Evolutionary conservation across 2,329 filamentous ascomycete species (phyloP), one percentile per base, ranked within the genome.

Genomic region (Fusarium subtropicale): DNA sequence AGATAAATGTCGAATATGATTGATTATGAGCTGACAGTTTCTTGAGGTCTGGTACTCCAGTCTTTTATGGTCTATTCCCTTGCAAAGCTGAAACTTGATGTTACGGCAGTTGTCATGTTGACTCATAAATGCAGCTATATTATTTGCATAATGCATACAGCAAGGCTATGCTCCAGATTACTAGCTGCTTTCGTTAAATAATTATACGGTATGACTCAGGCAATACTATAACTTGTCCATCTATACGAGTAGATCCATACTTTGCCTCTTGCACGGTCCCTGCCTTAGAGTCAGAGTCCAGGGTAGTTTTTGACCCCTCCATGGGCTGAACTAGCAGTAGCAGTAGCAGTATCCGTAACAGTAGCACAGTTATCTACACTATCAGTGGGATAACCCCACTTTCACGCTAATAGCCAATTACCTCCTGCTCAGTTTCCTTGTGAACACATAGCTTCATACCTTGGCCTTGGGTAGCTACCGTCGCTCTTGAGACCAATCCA

Each of bases 371-470:
- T 20, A 45, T 13, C 16, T 45, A 30, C 4, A 30, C 18, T n/a
- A n/a, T 5, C 18, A 12, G 13, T 20, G n/a, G n/a, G 33, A 30
- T 41, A 41, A 15, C 48, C 48, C 48, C 48, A 39, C 33, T 52
- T 39, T 28, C 9, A 41, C 24, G 10, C 24, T 20, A 52, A n/a
- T 20, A 52, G 11, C 59, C 56, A 62, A 62, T 54, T 39, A 50
- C 26, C 7, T 33, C 39, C 20, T 12, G 20, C 58, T 34, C 15
- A 34, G 58, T 51, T 22, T 30, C 26, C 46, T 65, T 65, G 30
- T 65, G 62, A 65, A 65, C 62, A 65, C 60, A 59, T 65, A 65
- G 60, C 62, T 65, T 52, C 41, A 64, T 65, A 47, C 46, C 30
- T 39, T 39, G 36, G 36, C 36, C 36, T 39, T 34, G 31, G 20